Percentiles rank a stretch among this genome's conserved stretches.
These are phyloP conservation scores for Phytophthora hybrid DNA, from an alignment of 352 stramenopile genomes.

Conservation along the genomic window DNA sequence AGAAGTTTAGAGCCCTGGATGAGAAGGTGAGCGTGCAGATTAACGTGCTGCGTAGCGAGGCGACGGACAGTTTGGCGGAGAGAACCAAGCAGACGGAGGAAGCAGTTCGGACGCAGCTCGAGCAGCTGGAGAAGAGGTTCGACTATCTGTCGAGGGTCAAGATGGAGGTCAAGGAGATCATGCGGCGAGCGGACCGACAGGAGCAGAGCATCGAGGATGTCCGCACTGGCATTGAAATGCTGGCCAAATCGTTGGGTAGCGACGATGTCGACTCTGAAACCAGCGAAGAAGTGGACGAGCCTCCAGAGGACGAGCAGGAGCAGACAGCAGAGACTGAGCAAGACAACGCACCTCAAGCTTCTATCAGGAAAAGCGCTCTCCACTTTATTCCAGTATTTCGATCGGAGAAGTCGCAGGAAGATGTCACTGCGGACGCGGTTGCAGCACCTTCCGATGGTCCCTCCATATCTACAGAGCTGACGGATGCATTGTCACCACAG, in stretches of 20 bases:
- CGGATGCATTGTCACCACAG: background rate
- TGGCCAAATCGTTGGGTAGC: slow-evolving; percentile 69
- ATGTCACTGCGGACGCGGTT: slow-evolving; percentile 3
- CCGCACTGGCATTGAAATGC: slow-evolving; percentile 59
- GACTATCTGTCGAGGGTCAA: slow-evolving; percentile 77
- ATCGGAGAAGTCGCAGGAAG: background rate
- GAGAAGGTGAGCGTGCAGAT: slow-evolving; percentile 40
- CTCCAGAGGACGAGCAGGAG: slow-evolving; percentile 2
- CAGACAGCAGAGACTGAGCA: slow-evolving; percentile 1
- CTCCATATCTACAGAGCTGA: background rate
- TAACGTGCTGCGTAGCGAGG: slow-evolving; percentile 27
- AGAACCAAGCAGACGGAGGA: slow-evolving; percentile 53
- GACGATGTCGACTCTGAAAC: slow-evolving; percentile 70
- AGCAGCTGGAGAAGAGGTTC: slow-evolving; percentile 77
- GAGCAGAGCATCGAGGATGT: slow-evolving; percentile 73
- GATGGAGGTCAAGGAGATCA: slow-evolving; percentile 79
- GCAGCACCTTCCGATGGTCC: background rate
- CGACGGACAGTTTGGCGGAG: slow-evolving; percentile 27
- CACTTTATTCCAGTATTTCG: slow-evolving; percentile 21
- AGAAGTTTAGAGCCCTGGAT: slow-evolving; percentile 39
- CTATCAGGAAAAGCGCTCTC: slow-evolving; percentile 17
- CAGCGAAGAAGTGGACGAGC: slow-evolving; percentile 26
- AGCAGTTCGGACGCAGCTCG: slow-evolving; percentile 50
- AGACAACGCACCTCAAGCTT: slow-evolving; percentile 1
- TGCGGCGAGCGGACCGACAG: slow-evolving; percentile 61